Percentiles rank a stretch among this genome's conserved stretches.
phyloP scores from a whole-genome alignment of 2,329 filamentous ascomycete genomes.

The Ophiostoma sp. region DNA sequence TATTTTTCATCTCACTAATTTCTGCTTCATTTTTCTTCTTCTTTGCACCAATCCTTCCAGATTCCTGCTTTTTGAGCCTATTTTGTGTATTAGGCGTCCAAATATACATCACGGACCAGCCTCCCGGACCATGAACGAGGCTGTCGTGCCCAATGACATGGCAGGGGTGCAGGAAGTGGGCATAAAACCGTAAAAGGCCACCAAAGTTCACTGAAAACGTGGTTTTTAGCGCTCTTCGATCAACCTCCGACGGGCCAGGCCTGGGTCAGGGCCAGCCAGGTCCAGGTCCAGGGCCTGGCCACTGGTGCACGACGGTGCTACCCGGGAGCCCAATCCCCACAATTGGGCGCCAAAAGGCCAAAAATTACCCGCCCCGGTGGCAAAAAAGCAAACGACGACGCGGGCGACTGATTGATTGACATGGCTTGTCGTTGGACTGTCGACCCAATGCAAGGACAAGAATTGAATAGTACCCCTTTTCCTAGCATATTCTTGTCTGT shows the following conservation, averaged over 20 bases:
- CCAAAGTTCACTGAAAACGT: not conserved
- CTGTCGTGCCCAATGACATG: slow-evolving; percentile 3
- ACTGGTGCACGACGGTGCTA: not conserved
- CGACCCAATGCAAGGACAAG: not conserved
- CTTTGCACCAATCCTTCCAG: not conserved
- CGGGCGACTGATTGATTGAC: not conserved
- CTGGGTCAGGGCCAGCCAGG: not conserved
- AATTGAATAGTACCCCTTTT: not conserved
- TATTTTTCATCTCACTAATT: not conserved
- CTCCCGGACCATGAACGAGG: not conserved
- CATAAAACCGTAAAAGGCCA: not conserved
- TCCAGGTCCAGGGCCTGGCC: not conserved
- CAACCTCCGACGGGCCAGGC: not conserved
- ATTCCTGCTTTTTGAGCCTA: not conserved
- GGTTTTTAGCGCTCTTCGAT: not conserved
- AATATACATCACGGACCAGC: not conserved
- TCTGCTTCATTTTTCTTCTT: not conserved
- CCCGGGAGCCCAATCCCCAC: slow-evolving; percentile 22
- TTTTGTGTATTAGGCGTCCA: not conserved
- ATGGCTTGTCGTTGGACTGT: not conserved
- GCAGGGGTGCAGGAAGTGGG: not conserved
- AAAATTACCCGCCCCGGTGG: not conserved
- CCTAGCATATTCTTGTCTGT: not conserved
- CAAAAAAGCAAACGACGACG: not conserved
- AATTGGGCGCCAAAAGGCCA: slow-evolving; percentile 8